Percentiles rank a stretch among this genome's conserved stretches.
Evolutionary conservation across 345 rosid genomes (phyloP).

Genomic region (Iberis pinnata): DNA sequence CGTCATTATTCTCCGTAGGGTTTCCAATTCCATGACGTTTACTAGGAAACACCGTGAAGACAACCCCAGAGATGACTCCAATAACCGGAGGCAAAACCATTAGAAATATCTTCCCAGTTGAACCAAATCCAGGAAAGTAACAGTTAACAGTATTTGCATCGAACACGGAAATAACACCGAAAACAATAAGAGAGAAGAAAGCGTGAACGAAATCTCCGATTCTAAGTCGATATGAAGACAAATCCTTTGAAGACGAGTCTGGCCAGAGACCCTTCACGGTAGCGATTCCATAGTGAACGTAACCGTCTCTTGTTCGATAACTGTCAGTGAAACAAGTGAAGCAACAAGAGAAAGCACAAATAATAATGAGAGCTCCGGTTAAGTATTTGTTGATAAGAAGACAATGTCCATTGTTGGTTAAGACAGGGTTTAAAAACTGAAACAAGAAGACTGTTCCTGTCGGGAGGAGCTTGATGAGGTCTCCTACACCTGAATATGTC

Average conservation of each 20-base stretch:
- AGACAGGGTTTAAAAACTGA: conserved; percentile 74
- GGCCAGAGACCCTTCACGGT: conserved; percentile 63
- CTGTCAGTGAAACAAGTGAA: conserved; percentile 78
- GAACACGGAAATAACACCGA: conserved; percentile 49
- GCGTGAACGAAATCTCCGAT: conserved; percentile 67
- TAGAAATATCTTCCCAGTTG: conserved; percentile 44
- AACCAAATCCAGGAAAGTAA: conserved; percentile 53
- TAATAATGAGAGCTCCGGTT: conserved; percentile 42
- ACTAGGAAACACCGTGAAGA: conserved; percentile 63
- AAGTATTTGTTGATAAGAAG: conserved; percentile 45
- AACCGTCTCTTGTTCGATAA: conserved; percentile 46
- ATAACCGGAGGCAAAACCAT: conserved; percentile 65
- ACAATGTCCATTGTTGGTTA: conserved; percentile 72
- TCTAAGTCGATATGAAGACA: conserved; percentile 48
- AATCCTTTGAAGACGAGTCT: conserved; percentile 30
- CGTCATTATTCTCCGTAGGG: conserved; percentile 39
- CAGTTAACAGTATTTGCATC: conserved; percentile 56
- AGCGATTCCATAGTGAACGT: conserved; percentile 52
- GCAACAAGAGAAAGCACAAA: conserved; percentile 67
- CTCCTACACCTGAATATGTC: conserved; percentile 52
- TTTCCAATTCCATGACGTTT: conserved; percentile 84
- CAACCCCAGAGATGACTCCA: conserved; percentile 45
- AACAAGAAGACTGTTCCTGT: conserved; percentile 81
- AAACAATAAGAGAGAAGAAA: conserved; percentile 47
- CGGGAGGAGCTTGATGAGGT: conserved; percentile 75